Conservation (phyloP, 768 basidiomycete genomes). For the Mycena capillaripes region DNA sequence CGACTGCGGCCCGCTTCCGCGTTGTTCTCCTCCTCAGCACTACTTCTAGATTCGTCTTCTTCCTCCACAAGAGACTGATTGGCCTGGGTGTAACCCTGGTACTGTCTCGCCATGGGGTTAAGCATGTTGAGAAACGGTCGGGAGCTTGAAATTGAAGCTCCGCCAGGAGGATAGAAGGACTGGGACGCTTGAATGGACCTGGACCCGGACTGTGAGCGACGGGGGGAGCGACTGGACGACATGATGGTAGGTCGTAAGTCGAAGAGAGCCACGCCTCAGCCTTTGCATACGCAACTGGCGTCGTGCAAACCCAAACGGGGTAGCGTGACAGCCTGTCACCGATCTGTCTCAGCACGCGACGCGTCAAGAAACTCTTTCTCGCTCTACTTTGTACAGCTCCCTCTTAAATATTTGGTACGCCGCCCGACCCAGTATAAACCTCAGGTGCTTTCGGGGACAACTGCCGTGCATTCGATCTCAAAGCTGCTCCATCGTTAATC, state of each 20-base stretch:
- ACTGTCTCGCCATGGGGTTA: constrained; percentile 81
- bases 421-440: too few species aligned
- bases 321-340: not conserved
- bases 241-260: constrained; percentile 41
- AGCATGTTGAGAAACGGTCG: constrained; percentile 87
- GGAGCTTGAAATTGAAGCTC: constrained; percentile 66
- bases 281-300: constrained; percentile 16
- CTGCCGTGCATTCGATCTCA: constrained; percentile 75
- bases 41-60: constrained; percentile 69
- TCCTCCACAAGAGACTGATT: constrained; percentile 81
- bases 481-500: constrained; percentile 58
- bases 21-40: constrained; percentile 65
- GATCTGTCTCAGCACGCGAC: not conserved
- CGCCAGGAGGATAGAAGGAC: constrained; percentile 49
- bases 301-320: constrained; percentile 19
- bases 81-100: constrained; percentile 84
- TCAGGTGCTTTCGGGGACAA: constrained; percentile 47
- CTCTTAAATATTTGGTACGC: too few species aligned
- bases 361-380: not conserved
- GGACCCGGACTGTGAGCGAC: constrained; percentile 48
- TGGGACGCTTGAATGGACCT: constrained; percentile 53
- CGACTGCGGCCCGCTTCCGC: constrained; percentile 73
- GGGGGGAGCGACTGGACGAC: constrained; percentile 42
- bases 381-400: too few species aligned
- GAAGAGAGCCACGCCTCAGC: constrained; percentile 25